Evolutionary conservation across 2,329 filamentous ascomycete genomes (phyloP).

Genomic region (Aspergillus arachidicola): DNA sequence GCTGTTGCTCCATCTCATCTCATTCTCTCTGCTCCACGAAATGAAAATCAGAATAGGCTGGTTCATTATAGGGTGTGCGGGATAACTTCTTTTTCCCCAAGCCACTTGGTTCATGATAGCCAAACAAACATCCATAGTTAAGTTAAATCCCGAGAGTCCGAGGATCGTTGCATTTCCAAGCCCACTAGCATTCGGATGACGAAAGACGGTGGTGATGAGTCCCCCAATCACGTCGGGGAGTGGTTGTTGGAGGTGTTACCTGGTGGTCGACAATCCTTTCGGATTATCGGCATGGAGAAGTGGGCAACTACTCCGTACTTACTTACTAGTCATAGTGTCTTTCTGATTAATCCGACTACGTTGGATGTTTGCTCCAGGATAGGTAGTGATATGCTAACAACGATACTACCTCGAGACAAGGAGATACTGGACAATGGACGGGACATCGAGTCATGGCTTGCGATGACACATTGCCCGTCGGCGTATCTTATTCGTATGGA

Average conservation of each 20-base stretch:
- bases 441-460: neutral
- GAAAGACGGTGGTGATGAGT: slow-evolving; percentile 6
- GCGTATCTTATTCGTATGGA: neutral
- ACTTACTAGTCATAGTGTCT: neutral
- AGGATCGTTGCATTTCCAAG: slow-evolving; percentile 9
- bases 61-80: neutral
- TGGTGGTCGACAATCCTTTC: slow-evolving; percentile 9
- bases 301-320: neutral
- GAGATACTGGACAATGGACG: neutral
- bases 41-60: neutral
- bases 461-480: neutral
- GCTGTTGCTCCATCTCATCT: neutral
- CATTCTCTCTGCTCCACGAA: neutral
- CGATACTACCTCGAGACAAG: neutral
- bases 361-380: neutral
- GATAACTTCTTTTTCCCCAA: neutral
- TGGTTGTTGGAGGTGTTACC: slow-evolving; percentile 4
- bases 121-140: neutral
- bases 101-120: neutral
- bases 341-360: neutral
- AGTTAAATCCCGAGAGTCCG: slow-evolving; percentile 1
- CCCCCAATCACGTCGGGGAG: slow-evolving; percentile 7
- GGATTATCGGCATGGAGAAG: slow-evolving; percentile 7
- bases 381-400: neutral
- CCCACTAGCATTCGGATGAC: slow-evolving; percentile 11